phyloP scores from a whole-genome alignment of 768 basidiomycete genomes.

The Calocybe gangraenosa region DNA sequence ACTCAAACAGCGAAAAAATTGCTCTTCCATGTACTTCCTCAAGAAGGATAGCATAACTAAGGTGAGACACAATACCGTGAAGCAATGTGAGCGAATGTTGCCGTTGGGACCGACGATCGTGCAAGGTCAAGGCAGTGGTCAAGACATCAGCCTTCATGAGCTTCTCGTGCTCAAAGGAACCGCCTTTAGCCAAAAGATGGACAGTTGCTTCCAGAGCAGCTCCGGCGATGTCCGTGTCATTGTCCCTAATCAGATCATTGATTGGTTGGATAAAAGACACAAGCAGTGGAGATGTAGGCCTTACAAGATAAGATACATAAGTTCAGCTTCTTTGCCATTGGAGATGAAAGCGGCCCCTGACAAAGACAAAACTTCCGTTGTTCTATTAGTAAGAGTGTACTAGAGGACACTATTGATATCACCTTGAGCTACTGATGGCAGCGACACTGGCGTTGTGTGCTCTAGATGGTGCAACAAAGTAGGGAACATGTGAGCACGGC shows the following conservation, averaged over 20 bases:
- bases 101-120: constrained; percentile 8
- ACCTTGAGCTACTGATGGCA: constrained; percentile 14
- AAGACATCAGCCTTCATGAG: constrained; percentile 15
- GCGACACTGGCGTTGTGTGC: constrained; percentile 7
- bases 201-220: constrained; percentile 13
- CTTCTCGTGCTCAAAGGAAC: constrained; percentile 11
- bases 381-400: too few relatives aligned
- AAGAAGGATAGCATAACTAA: constrained; percentile 13
- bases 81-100: constrained; percentile 15
- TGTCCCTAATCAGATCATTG: constrained; percentile 3
- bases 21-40: constrained; percentile 8
- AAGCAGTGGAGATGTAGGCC: not conserved
- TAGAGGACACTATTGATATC: too few relatives aligned
- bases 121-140: constrained; percentile 7
- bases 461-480: constrained; percentile 12
- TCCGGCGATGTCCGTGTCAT: constrained; percentile 5
- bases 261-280: not conserved
- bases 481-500: constrained; percentile 14
- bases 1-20: constrained; percentile 17
- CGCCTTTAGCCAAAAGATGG: constrained; percentile 14
- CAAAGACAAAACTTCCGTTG: constrained; percentile 1
- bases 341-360: constrained; percentile 15
- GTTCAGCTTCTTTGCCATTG: constrained; percentile 13
- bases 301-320: constrained; percentile 14
- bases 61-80: constrained; percentile 9